Evolutionary conservation across 2,329 filamentous ascomycete species (phyloP), one percentile per base, ranked within the genome.

Genomic region (Dendryphion nanum): DNA sequence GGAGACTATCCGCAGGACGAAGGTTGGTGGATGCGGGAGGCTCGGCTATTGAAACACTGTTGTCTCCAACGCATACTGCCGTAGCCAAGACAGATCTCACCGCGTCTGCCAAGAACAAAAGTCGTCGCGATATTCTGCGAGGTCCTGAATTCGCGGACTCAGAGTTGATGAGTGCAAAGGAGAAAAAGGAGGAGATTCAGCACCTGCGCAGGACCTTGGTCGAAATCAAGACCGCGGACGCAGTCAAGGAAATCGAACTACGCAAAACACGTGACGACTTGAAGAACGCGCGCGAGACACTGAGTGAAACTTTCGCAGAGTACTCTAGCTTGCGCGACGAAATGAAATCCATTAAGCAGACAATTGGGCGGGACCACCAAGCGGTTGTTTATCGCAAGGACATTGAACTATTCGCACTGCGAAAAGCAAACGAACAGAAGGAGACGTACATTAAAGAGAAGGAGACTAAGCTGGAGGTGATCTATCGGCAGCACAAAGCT

Each of bases 331-430:
- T 63, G 16, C 50, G 56, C 23, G 51, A 63, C 33, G 57, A 63
- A 23, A 47, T 61, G 40, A 62, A 56, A 33, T 51, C 47, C 4
- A 49, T 57, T 40, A 64, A 59, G 30, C 52, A 60, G 17, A 53
- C 43, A 6, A 41, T 63, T 18, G 57, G 48, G 17, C 53, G 55
- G 3, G 53, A 63, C 18, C 61, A 64, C 15, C 61, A 64, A 42
- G 48, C 58, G 10, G 41, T 57, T 29, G 40, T 63, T 35, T 64
- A 64, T 33, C 51, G 61, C 15, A 64, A 63, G 33, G 61, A 64
- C 33, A 64, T 64, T 31, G 61, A 64, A 34, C 43, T 64, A 13
- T 64, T 64, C 44, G 61, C 61, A 5, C 48, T 63, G 7, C 56
- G 61, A 2, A 64, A 64, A 40, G 54, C 50, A 14, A 62, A 57